Evolutionary conservation across 331 rosid genomes (phyloP).

Genomic region (Saraca asoca): DNA sequence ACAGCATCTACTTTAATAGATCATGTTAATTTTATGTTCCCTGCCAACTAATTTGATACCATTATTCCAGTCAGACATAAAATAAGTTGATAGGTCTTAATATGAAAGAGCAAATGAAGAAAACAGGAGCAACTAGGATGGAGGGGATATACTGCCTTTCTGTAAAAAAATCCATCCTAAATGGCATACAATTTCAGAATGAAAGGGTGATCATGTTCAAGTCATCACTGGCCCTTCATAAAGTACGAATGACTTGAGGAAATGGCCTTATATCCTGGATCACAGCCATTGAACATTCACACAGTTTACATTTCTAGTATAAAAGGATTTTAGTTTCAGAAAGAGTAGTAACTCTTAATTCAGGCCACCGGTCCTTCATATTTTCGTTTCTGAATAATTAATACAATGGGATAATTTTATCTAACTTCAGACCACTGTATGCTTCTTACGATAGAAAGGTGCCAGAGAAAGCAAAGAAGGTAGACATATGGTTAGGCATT

Average conservation of each 20-base stretch:
- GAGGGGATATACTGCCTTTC: neutral
- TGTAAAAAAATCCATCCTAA: neutral
- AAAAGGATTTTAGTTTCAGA: too few relatives aligned
- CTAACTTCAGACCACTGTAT: too few relatives aligned
- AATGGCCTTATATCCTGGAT: neutral
- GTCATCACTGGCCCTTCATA: neutral
- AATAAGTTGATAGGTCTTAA: neutral
- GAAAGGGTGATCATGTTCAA: neutral
- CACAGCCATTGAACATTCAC: constrained; percentile 17
- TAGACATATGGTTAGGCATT: constrained; percentile 7
- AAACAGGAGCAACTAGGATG: neutral
- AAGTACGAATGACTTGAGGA: neutral
- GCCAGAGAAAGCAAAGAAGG: neutral
- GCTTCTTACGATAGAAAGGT: too few relatives aligned
- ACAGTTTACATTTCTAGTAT: too few relatives aligned
- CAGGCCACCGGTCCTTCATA: too few relatives aligned
- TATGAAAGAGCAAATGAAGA: neutral
- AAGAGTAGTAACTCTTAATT: too few relatives aligned
- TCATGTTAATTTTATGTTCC: neutral
- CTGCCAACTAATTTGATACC: constrained; percentile 2
- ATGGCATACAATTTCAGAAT: neutral
- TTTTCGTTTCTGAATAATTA: too few relatives aligned
- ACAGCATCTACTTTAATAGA: neutral
- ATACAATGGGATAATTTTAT: too few relatives aligned
- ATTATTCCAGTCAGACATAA: neutral